Conservation (phyloP, 345 rosid genomes). For the Stellera chamaejasme region DNA sequence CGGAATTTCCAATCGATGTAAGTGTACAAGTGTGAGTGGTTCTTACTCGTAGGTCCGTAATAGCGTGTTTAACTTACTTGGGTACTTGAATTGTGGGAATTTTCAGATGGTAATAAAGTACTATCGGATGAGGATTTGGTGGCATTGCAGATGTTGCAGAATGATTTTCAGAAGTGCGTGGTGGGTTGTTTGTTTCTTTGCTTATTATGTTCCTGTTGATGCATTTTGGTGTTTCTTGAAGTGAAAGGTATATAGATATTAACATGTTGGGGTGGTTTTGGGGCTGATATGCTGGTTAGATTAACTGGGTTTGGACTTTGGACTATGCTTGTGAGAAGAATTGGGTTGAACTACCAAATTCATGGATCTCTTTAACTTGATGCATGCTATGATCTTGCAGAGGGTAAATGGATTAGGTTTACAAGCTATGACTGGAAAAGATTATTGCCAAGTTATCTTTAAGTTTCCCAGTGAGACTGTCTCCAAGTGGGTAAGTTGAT, state of each 20-base stretch:
- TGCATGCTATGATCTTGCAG: conserved; percentile 34
- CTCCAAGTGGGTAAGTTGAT: conserved; percentile 75
- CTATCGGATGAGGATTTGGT: conserved; percentile 58
- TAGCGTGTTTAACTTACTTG: background rate
- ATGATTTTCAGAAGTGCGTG: conserved; percentile 76
- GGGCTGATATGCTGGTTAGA: background rate
- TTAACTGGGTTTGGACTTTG: background rate
- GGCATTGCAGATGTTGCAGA: conserved; percentile 60
- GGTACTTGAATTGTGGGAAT: conserved; percentile 13
- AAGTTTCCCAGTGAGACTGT: conserved; percentile 65
- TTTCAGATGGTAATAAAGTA: conserved; percentile 38
- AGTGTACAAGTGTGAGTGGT: background rate
- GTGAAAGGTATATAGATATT: background rate
- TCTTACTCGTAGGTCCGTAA: background rate
- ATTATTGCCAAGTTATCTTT: conserved; percentile 56
- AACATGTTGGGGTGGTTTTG: background rate
- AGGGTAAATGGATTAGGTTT: conserved; percentile 85
- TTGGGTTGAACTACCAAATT: no score
- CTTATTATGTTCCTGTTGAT: background rate
- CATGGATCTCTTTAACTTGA: conserved; percentile 4
- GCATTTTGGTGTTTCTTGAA: background rate
- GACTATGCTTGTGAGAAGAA: background rate
- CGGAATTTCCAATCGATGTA: conserved; percentile 70
- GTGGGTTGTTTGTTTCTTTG: conserved; percentile 30
- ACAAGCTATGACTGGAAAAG: conserved; percentile 48